These are phyloP conservation scores for Phtheirospermum japonicum DNA, from an alignment of 257 asterid genomes.

Conservation along the genomic window DNA sequence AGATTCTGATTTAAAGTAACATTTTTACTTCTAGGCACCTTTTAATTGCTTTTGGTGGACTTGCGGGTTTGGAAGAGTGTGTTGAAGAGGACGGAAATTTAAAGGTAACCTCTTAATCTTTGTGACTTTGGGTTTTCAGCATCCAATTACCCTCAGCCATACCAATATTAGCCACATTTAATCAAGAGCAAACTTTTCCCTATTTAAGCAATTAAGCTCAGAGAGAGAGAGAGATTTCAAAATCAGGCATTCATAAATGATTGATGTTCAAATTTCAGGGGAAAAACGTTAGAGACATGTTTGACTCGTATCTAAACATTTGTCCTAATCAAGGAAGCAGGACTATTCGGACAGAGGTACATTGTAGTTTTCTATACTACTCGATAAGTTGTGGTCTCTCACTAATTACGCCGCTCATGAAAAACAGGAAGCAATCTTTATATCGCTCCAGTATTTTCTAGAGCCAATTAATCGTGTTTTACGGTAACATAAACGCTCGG, in stretches of 20 bases:
- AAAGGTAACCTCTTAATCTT: conserved; percentile 46
- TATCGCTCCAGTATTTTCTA: conserved; percentile 87
- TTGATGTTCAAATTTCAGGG: conserved; percentile 46
- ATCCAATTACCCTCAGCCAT: not conserved
- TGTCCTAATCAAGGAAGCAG: conserved; percentile 98
- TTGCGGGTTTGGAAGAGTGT: conserved; percentile 96
- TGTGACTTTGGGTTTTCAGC: not conserved
- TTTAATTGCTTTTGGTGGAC: conserved; percentile 96
- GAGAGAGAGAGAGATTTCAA: not conserved
- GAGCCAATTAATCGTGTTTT: conserved; percentile 64
- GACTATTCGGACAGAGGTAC: conserved; percentile 91
- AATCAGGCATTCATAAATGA: not conserved
- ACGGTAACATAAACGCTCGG: conserved; percentile 3
- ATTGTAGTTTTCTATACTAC: not conserved
- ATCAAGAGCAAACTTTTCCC: not conserved
- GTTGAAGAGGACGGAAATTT: conserved; percentile 70
- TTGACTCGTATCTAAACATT: conserved; percentile 69
- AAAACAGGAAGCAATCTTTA: conserved; percentile 81
- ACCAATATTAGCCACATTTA: not conserved
- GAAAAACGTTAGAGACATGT: conserved; percentile 55
- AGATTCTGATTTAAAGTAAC: not conserved
- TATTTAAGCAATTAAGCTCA: not conserved
- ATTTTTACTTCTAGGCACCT: conserved; percentile 61
- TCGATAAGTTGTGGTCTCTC: not conserved
- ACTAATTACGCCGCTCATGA: not conserved